Percentiles rank a stretch among this genome's conserved stretches.
Evolutionary conservation across 371 early-diverging fungal genomes (phyloP).

Genomic region (Mortierella sp.): DNA sequence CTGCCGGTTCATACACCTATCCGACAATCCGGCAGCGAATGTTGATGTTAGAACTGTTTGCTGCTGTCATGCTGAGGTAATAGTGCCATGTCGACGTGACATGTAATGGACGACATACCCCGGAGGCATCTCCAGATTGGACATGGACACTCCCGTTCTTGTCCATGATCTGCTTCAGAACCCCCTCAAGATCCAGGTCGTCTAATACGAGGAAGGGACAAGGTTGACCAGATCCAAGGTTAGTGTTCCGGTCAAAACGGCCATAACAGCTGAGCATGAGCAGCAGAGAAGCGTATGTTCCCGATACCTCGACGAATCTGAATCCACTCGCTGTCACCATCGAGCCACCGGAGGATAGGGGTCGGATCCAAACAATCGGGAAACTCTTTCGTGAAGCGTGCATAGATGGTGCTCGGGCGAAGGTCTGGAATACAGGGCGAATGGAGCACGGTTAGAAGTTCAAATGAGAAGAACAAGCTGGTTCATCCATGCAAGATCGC

Average conservation of each 20-base stretch:
- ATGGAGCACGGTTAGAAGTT: no score
- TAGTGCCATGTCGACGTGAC: no score
- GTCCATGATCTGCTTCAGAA: slow-evolving; percentile 10
- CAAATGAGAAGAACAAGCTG: no score
- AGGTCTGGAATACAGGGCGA: slow-evolving; percentile 16
- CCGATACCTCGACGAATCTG: slow-evolving; percentile 26
- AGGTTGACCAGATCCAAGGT: no score
- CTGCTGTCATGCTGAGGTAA: no score
- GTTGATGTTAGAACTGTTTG: no score
- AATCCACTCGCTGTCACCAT: slow-evolving; percentile 46
- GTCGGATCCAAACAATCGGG: slow-evolving; percentile 16
- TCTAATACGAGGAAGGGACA: slow-evolving; percentile 2
- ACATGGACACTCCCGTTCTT: slow-evolving; percentile 27
- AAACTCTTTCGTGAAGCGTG: slow-evolving; percentile 29
- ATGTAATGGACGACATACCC: slow-evolving; percentile 13
- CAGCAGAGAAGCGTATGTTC: no score
- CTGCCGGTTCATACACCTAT: slow-evolving; percentile 30
- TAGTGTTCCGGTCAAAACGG: no score
- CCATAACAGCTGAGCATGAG: no score
- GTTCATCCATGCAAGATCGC: neutral
- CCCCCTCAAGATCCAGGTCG: slow-evolving; percentile 25
- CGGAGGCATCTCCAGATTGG: slow-evolving; percentile 28
- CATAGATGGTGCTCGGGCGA: slow-evolving; percentile 22
- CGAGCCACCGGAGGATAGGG: slow-evolving; percentile 26
- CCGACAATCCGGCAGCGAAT: no score